Conservation (phyloP, 2,329 filamentous ascomycete genomes). For the Fusarium sp. region DNA sequence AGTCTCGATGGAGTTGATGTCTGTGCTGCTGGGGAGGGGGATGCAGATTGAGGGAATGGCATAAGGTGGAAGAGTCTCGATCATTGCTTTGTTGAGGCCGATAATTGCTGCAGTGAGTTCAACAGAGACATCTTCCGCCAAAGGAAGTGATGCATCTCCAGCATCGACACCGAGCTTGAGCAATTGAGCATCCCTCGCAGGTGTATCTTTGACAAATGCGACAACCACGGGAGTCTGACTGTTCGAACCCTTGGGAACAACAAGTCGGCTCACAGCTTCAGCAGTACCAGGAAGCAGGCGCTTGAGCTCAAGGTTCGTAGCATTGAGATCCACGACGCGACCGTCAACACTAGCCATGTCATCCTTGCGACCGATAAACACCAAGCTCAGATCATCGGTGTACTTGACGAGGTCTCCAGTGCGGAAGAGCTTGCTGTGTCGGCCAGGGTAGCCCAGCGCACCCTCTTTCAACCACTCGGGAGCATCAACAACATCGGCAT, state of each 20-base stretch:
- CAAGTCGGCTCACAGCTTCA: conserved; percentile 25
- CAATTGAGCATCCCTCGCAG: not conserved
- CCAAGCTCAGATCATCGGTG: conserved; percentile 33
- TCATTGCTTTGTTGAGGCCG: conserved; percentile 39
- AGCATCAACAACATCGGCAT: conserved; percentile 9
- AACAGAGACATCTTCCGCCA: conserved; percentile 24
- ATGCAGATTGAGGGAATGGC: conserved; percentile 40
- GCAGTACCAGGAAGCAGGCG: conserved; percentile 29
- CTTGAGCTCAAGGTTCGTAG: conserved; percentile 36
- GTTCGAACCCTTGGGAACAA: conserved; percentile 28
- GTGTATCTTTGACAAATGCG: conserved; percentile 27
- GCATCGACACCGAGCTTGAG: conserved; percentile 20
- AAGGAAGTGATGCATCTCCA: not conserved
- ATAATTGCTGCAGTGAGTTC: conserved; percentile 35
- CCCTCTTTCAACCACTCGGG: conserved; percentile 40
- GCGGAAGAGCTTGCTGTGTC: conserved; percentile 36
- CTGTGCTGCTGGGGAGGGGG: not conserved
- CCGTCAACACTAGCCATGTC: conserved; percentile 37
- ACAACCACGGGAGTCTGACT: conserved; percentile 37
- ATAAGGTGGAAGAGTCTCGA: conserved; percentile 41
- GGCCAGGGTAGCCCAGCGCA: conserved; percentile 17
- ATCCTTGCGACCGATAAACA: conserved; percentile 38
- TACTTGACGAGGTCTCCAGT: conserved; percentile 43
- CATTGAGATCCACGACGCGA: conserved; percentile 38
- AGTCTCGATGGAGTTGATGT: conserved; percentile 1